Base-by-base conservation (phyloP, 2,329 filamentous ascomycete species). In the Capronia americana region DNA sequence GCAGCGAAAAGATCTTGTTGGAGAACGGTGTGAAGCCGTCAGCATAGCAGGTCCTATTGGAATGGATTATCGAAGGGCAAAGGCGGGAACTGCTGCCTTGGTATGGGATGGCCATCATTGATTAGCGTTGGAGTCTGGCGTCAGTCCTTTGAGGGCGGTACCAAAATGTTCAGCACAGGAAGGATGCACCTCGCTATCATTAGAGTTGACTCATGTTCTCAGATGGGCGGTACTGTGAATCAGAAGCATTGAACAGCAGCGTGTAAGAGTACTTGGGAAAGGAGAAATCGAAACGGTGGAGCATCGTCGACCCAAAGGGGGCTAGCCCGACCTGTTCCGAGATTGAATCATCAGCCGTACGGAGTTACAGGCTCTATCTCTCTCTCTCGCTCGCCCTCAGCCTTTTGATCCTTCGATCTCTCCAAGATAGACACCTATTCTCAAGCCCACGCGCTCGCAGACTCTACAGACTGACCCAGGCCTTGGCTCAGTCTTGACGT, bases 401-500 rank as follows among this genome's bases (percentile, higher is more conserved):
- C 38, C 14, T n/a, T 44, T 41, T 44, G 38, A 44, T 44, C 48
- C 48, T 26, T 53, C 10, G 23, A 53, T 53, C 38, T 8, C 48
- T 51, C 23, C 11, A 51, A 59, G 5, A 12, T 48, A 58, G 26
- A 57, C 50, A 50, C 26, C 48, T 20, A 55, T 17, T 48, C 57
- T 59, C 41, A 56, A 64, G 26, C 8, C 30, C 61, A 10, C 30
- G 48, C 48, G 41, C 63, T 59, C 30, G 10, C 41, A 24, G 60
- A 30, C 55, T 56, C 57, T 67, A 59, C 73, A 75, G 83, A 82
- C 84, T 86, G 84, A 83, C 73, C 83, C 81, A 81, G 63, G 67
- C 68, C 70, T 78, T 83, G 84, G 85, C 81, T 87, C 86, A 84
- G 86, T 88, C 85, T 76, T 74, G 73, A 74, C 72, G 71, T 72